phyloP scores from a whole-genome alignment of 2,329 filamentous ascomycete genomes.

The Thyridium curvatum region DNA sequence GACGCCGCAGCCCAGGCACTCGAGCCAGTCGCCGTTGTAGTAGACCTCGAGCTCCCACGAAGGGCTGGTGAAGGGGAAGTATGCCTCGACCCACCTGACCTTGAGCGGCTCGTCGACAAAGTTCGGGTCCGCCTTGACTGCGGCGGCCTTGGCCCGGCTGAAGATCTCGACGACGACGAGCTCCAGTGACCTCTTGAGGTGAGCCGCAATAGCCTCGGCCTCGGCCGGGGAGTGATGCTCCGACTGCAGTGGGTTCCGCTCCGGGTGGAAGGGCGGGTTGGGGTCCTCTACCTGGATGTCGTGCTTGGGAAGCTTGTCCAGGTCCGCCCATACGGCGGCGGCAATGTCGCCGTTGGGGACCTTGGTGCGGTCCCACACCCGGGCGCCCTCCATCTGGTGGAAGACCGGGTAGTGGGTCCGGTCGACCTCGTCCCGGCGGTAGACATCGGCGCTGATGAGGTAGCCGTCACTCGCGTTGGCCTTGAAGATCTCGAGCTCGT shows the following conservation, averaged over 20 bases:
- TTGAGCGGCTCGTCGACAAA: slow-evolving; percentile 65
- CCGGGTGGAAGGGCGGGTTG: slow-evolving; percentile 68
- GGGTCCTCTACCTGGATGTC: slow-evolving; percentile 74
- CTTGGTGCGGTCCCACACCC: slow-evolving; percentile 72
- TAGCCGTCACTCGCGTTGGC: slow-evolving; percentile 70
- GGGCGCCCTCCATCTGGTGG: slow-evolving; percentile 96
- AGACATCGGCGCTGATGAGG: slow-evolving; percentile 87
- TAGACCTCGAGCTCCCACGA: slow-evolving; percentile 96
- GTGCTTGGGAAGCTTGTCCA: slow-evolving; percentile 67
- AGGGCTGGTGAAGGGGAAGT: slow-evolving; percentile 94
- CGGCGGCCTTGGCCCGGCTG: slow-evolving; percentile 64
- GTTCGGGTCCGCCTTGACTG: slow-evolving; percentile 41
- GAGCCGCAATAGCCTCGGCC: slow-evolving; percentile 73
- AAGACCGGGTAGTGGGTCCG: slow-evolving; percentile 94
- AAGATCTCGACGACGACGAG: slow-evolving; percentile 88
- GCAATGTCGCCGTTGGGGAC: slow-evolving; percentile 53
- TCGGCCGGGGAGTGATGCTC: slow-evolving; percentile 67
- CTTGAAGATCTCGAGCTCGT: slow-evolving; percentile 79
- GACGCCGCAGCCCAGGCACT: slow-evolving; percentile 89
- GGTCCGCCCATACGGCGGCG: slow-evolving; percentile 61
- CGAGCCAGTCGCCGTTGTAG: slow-evolving; percentile 92
- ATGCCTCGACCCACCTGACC: slow-evolving; percentile 92
- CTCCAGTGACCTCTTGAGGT: slow-evolving; percentile 86
- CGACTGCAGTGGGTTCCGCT: slow-evolving; percentile 77
- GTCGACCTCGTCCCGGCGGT: slow-evolving; percentile 90